phyloP scores from a whole-genome alignment of 2,329 filamentous ascomycete species.

The Macrophomina phaseolina region DNA sequence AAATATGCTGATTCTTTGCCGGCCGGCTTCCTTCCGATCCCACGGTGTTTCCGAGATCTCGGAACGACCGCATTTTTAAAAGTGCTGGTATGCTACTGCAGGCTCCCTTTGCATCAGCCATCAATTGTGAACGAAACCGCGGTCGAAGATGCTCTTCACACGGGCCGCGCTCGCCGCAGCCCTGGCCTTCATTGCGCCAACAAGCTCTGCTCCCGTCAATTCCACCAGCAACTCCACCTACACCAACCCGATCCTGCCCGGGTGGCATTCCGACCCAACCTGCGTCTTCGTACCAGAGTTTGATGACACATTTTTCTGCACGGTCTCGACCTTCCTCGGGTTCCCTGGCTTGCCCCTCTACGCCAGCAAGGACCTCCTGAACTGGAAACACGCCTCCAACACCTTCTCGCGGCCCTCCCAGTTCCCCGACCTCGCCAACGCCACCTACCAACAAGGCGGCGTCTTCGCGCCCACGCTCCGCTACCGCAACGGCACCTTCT shows the following conservation, averaged over 20 bases:
- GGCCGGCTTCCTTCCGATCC: background rate
- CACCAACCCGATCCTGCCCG: conserved; percentile 49
- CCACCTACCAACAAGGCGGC: conserved; percentile 42
- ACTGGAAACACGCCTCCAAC: conserved; percentile 45
- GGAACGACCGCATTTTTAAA: background rate
- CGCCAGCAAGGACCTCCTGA: conserved; percentile 50
- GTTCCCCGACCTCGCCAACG: conserved; percentile 29
- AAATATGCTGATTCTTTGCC: background rate
- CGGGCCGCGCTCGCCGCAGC: background rate
- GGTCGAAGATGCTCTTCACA: background rate
- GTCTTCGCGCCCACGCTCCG: conserved; percentile 46
- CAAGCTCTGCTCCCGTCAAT: conserved; percentile 31
- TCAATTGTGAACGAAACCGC: background rate
- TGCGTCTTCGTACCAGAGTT: conserved; percentile 46
- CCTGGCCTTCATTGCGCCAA: background rate
- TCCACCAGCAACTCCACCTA: background rate
- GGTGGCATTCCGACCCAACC: conserved; percentile 53
- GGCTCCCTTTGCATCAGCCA: background rate
- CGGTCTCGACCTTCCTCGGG: conserved; percentile 50
- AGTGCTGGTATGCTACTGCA: background rate
- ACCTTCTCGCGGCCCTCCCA: conserved; percentile 24
- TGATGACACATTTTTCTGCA: conserved; percentile 49
- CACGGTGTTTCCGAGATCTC: background rate
- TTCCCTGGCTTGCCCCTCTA: conserved; percentile 54
- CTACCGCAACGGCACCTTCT: conserved; percentile 45